Conservation (phyloP, 148 eudicot species). For the Limonium bicolor region DNA sequence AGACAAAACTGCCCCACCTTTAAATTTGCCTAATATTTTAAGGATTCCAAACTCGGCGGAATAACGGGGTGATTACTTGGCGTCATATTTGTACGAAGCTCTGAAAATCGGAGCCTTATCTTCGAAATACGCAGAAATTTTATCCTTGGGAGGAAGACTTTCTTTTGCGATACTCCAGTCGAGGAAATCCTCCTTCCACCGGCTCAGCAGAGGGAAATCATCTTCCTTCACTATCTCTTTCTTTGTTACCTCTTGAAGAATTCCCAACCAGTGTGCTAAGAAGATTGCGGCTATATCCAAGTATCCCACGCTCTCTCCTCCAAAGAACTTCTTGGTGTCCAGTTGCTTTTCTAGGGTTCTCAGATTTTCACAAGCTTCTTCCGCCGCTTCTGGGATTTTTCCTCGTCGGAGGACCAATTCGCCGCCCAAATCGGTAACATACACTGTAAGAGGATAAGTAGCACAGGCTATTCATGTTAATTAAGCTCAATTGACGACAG, state of each 20-base stretch:
- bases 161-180: neutral
- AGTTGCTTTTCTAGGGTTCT: constrained; percentile 10
- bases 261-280: neutral
- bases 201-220: neutral
- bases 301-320: constrained; percentile 12
- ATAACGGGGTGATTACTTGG: no score
- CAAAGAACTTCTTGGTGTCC: constrained; percentile 12
- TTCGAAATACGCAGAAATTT: neutral
- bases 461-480: no score
- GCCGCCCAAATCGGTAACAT: neutral
- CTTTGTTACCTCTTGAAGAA: constrained; percentile 3
- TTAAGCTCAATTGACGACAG: no score
- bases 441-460: no score
- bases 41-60: no score
- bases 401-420: constrained; percentile 2
- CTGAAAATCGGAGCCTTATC: no score
- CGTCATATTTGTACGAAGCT: no score
- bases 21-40: no score
- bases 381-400: neutral
- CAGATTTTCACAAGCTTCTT: constrained; percentile 5
- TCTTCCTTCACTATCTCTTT: constrained; percentile 2
- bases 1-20: no score
- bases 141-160: neutral
- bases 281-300: constrained; percentile 13
- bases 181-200: constrained; percentile 1